These are phyloP conservation scores for Melanopsichium pennsylvanicum DNA, from an alignment of 1,284 basidiomycete species.

Conservation along the genomic window DNA sequence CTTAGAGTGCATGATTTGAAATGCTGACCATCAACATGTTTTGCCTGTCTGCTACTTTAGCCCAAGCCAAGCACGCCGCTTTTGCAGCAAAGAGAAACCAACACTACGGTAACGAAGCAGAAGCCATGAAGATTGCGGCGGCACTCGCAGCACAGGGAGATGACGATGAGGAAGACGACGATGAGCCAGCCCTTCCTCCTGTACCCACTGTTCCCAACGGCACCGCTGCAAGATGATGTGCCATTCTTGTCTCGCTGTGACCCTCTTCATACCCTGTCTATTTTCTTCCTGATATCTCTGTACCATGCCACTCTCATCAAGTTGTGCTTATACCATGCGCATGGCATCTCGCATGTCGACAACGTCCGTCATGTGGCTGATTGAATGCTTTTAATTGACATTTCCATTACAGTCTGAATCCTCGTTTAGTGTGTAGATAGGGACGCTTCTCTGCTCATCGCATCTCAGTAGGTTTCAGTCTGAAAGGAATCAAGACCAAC, in stretches of 20 bases:
- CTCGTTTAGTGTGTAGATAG: too few relatives aligned
- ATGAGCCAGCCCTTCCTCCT: conserved; percentile 17
- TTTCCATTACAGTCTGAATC: too few relatives aligned
- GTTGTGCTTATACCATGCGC: conserved; percentile 3
- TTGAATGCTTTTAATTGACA: too few relatives aligned
- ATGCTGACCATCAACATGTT: neutral
- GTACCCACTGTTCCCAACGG: conserved; percentile 24
- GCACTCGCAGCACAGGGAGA: conserved; percentile 55
- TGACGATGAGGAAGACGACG: conserved; percentile 57
- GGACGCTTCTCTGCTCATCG: too few relatives aligned
- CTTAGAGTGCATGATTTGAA: too few relatives aligned
- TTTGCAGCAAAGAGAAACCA: conserved; percentile 62
- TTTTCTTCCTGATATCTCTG: neutral
- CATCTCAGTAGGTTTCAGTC: too few relatives aligned
- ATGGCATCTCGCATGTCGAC: neutral
- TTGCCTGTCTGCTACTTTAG: conserved; percentile 5
- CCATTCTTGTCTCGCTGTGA: neutral
- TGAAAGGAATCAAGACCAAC: too few relatives aligned
- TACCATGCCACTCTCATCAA: too few relatives aligned
- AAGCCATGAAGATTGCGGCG: conserved; percentile 60
- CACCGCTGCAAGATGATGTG: conserved; percentile 13
- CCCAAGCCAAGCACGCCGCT: conserved; percentile 56
- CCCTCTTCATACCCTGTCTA: neutral
- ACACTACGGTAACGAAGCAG: conserved; percentile 65
- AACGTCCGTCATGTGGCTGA: too few relatives aligned